Evolutionary conservation across 1,139 yeast species (phyloP), one percentile per base, ranked within the genome.

Genomic region (Candida sp.): DNA sequence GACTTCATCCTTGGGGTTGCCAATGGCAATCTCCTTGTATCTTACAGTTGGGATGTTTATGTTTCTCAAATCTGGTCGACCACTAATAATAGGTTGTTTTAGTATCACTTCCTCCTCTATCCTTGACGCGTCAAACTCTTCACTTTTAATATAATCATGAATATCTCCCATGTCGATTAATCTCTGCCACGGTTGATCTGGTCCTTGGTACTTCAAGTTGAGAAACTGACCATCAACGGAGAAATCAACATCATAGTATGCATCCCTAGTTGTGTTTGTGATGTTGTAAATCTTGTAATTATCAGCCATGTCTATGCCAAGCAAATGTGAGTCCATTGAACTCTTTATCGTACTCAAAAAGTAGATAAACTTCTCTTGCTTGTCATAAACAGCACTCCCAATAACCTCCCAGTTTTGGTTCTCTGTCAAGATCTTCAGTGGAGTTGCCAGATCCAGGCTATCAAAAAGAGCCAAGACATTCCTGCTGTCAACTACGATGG

Each of bases 401-500:
- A 37, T 40, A 7, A 34, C 40, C 22, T 46, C 52, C 48, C 42
- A 44, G 17, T 44, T 42, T 1, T 87, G 85, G 5, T 83, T 79
- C 27, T 72, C 78, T 32, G 79, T 76, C 37, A 91, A 65, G 12
- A 85, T 54, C 44, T 68, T 73, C 39, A 43, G 41, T 7, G 56
- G 51, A 2, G 38, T n/a, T 5, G 65, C 64, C 4, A 89, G 88
- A 6, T 66, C 66, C 0, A 68, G 49, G 1, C 84, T 60, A 6
- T 84, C 75, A 61, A 85, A 93, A 55, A 82, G 80, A 1, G 86
- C 96, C 44, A 94, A 67, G 60, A 90, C 96, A 50, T 83, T 83
- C 60, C 88, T 86, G 50, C 85, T 79, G 47, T 65, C 51, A 31
- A 78, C 78, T n/a, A 86, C 85, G 8, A 88, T 74, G 4, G 85